phyloP scores from a whole-genome alignment of 352 stramenopile species.

The Halophytophthora polymorphica region DNA sequence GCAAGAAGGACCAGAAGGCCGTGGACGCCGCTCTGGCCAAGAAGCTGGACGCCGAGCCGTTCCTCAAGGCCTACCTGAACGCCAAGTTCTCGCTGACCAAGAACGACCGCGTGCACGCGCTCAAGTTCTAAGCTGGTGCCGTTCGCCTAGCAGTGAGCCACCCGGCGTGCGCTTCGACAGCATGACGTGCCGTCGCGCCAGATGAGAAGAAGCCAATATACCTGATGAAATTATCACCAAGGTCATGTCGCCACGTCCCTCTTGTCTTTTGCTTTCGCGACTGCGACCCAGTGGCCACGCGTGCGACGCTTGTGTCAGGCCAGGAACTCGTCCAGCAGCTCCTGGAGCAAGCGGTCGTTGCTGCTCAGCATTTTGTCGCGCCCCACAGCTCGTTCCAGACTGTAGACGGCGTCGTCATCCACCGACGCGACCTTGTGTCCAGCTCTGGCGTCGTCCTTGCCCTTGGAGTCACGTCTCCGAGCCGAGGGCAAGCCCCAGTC shows the following conservation, averaged over 20 bases:
- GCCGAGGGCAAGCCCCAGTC: conserved; percentile 22
- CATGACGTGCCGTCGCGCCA: conserved; percentile 16
- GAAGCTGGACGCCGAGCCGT: conserved; percentile 82
- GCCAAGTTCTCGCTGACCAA: conserved; percentile 98
- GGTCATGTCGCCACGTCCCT: conserved; percentile 1
- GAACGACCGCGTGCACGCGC: conserved; percentile 96
- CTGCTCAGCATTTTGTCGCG: conserved; percentile 17
- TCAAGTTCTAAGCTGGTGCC: conserved; percentile 97
- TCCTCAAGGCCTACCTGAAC: conserved; percentile 98
- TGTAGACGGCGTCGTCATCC: not conserved
- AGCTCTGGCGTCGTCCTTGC: conserved; percentile 25
- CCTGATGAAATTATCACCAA: conserved; percentile 60
- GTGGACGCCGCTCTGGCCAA: conserved; percentile 93
- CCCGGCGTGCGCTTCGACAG: not conserved
- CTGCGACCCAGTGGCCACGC: no score
- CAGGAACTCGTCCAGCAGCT: conserved; percentile 73
- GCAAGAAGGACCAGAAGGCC: conserved; percentile 98
- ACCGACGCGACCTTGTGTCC: conserved; percentile 9
- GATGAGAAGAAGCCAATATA: conserved; percentile 45
- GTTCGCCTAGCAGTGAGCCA: conserved; percentile 10
- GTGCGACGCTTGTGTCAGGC: conserved; percentile 12
- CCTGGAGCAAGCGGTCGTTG: conserved; percentile 50
- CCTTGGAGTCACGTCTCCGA: conserved; percentile 19
- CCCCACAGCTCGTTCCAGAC: not conserved
- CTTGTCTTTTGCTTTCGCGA: not conserved